Percentiles rank a stretch among this genome's conserved stretches.
These are phyloP conservation scores for Xylariaceae sp. DNA, from an alignment of 2,329 filamentous ascomycete genomes.

Conservation along the genomic window DNA sequence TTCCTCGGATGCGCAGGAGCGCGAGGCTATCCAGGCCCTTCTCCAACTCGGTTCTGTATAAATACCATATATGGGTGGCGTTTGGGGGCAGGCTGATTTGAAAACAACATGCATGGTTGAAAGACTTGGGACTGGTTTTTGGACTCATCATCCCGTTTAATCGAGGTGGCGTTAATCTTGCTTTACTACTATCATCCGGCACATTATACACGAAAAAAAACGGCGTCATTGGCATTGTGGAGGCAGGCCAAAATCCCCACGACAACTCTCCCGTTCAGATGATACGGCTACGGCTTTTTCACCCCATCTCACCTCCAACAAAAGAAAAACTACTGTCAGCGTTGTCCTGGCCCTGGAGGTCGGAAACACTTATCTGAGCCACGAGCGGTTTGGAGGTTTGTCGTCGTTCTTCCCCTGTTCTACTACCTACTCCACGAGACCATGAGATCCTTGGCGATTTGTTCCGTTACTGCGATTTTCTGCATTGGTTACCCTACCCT, in stretches of 20 bases:
- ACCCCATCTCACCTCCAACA: conserved; percentile 15
- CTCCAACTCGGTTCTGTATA: conserved; percentile 76
- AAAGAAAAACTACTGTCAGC: conserved; percentile 16
- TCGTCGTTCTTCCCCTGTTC: conserved; percentile 19
- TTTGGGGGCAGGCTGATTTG: conserved; percentile 34
- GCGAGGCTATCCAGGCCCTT: conserved; percentile 75
- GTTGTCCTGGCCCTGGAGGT: conserved; percentile 27
- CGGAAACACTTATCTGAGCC: conserved; percentile 21
- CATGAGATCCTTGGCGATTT: conserved; percentile 22
- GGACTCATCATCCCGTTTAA: conserved; percentile 24
- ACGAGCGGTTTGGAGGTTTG: conserved; percentile 26
- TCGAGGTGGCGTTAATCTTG: conserved; percentile 28
- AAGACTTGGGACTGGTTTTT: conserved; percentile 26
- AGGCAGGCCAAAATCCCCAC: conserved; percentile 13
- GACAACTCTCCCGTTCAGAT: conserved; percentile 16
- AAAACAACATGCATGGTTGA: conserved; percentile 25
- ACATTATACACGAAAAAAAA: conserved; percentile 21
- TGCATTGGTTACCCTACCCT: conserved; percentile 10
- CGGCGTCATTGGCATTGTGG: conserved; percentile 26
- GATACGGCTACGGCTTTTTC: conserved; percentile 8
- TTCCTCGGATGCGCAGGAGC: conserved; percentile 65
- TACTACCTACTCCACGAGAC: conserved; percentile 23
- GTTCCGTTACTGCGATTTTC: conserved; percentile 16
- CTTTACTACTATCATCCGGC: conserved; percentile 24
- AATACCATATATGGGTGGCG: conserved; percentile 52